Evolutionary conservation across 805 yeast genomes (phyloP).

Genomic region (Starmerella geochares): DNA sequence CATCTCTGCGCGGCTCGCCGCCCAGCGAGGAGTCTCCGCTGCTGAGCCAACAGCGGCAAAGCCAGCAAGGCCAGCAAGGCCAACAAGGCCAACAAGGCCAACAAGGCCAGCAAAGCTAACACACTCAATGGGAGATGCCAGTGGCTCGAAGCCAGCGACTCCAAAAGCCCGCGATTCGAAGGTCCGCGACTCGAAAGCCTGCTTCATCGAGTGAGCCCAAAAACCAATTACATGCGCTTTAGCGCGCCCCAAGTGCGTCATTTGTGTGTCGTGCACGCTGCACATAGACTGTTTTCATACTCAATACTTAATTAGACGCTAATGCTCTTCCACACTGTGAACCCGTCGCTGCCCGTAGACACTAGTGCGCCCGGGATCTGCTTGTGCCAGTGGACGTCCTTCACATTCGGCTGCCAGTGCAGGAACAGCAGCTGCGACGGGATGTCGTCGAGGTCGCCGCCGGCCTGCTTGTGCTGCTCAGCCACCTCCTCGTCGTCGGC

Average conservation of each 20-base stretch:
- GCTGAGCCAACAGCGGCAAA: neutral
- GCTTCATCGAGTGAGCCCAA: no score
- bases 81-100: no score
- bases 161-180: no score
- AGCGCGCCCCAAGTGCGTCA: no score
- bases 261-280: no score
- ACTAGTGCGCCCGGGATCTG: conserved; percentile 95
- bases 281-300: no score
- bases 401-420: conserved; percentile 96
- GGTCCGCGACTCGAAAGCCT: no score
- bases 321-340: conserved; percentile 92
- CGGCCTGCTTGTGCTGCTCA: conserved; percentile 65
- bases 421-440: conserved; percentile 94
- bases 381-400: conserved; percentile 95
- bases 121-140: neutral
- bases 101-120: no score
- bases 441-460: conserved; percentile 67
- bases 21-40: neutral
- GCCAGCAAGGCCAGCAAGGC: no score
- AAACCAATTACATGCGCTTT: no score
- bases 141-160: no score
- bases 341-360: conserved; percentile 91
- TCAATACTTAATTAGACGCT: conserved; percentile 48
- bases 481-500: conserved; percentile 96
- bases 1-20: no score